Evolutionary conservation across 257 asterid species (phyloP).

Genomic region (Solanum sparsipilum): DNA sequence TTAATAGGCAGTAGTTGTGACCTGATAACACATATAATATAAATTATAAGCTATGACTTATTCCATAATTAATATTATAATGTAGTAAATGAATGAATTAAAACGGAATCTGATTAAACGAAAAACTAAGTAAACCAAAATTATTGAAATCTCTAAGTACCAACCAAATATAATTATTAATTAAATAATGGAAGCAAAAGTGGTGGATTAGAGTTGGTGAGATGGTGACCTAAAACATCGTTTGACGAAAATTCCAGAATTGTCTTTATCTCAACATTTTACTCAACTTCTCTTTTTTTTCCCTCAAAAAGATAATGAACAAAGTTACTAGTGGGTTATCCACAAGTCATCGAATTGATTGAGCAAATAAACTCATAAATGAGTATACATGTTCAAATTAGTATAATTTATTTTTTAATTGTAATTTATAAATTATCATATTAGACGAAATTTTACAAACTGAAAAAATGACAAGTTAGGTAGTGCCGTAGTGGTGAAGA

Average conservation of each 20-base stretch:
- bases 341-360: neutral
- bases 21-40: too few relatives aligned
- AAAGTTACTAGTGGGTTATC: neutral
- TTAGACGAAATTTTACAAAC: neutral
- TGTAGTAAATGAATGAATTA: neutral
- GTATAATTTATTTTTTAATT: too few relatives aligned
- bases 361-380: neutral
- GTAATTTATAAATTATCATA: too few relatives aligned
- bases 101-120: neutral
- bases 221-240: conserved; percentile 23
- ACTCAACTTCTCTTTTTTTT: neutral
- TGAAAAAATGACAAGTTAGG: neutral
- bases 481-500: neutral
- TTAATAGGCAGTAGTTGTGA: neutral
- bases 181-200: neutral
- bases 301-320: neutral
- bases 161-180: neutral
- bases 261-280: neutral
- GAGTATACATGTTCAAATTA: too few relatives aligned
- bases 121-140: neutral
- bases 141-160: neutral
- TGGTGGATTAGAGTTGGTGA: conserved; percentile 20
- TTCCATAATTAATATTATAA: neutral
- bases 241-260: neutral
- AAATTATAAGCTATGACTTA: neutral